Evolutionary conservation across 208 protist genomes (phyloP).

Genomic region (Willaertia magna): DNA sequence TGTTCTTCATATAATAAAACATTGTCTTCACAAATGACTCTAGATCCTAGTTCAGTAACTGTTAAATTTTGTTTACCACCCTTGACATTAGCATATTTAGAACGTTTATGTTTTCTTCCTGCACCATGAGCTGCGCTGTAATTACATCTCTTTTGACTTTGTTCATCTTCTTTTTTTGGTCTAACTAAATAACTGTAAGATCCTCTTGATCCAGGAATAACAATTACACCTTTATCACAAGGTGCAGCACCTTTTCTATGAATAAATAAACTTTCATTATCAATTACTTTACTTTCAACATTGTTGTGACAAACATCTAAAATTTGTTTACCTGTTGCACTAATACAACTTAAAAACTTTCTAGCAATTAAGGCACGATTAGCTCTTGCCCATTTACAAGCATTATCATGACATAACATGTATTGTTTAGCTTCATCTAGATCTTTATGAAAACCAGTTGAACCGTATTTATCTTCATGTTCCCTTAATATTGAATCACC

Average conservation of each 20-base stretch:
- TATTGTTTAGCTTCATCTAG: neutral
- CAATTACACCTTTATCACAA: neutral
- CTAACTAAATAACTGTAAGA: neutral
- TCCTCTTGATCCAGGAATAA: neutral
- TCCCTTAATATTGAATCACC: neutral
- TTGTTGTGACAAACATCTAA: conserved; percentile 9
- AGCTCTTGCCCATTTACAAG: neutral
- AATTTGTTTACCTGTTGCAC: neutral
- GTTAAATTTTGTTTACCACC: neutral
- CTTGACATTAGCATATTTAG: neutral
- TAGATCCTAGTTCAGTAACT: neutral
- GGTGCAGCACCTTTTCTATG: conserved; percentile 8
- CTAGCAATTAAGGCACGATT: neutral
- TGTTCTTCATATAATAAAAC: neutral
- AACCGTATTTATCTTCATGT: neutral
- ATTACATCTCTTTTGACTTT: neutral
- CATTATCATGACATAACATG: neutral
- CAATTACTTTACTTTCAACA: neutral
- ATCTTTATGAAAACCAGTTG: neutral
- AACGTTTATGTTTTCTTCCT: neutral
- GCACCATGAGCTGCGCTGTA: neutral
- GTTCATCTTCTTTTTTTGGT: neutral
- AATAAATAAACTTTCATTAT: neutral
- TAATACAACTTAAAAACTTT: neutral
- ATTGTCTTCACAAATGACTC: conserved; percentile 5